A percentile compares a stretch with the other conserved stretches of the same genome.
phyloP scores from a whole-genome alignment of 148 eudicot species.

The Diospyros lotus region DNA sequence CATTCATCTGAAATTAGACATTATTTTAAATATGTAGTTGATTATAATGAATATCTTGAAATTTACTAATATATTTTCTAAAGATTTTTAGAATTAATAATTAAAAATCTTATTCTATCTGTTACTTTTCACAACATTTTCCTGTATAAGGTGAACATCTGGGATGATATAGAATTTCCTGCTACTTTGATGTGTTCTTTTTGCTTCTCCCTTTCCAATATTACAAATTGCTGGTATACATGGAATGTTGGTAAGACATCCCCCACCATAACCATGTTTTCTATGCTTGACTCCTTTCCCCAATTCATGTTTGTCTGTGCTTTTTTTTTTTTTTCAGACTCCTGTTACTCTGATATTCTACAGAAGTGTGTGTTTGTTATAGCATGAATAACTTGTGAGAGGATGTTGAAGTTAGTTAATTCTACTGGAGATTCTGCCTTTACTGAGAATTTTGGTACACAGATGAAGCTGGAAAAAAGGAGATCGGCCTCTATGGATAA shows the following conservation, averaged over 20 bases:
- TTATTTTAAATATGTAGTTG: neutral
- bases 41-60: no score
- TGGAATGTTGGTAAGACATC: neutral
- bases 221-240: neutral
- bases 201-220: neutral
- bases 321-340: no score
- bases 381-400: neutral
- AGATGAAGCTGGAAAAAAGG: conserved; percentile 87
- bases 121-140: no score
- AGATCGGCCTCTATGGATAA: conserved; percentile 61
- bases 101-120: no score
- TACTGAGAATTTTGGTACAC: conserved; percentile 11
- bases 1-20: neutral
- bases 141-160: no score
- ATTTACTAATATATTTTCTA: no score
- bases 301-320: no score
- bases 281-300: neutral
- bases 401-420: neutral
- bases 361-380: neutral
- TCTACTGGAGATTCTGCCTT: conserved; percentile 3
- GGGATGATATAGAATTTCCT: neutral
- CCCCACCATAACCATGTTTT: conserved; percentile 2
- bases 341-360: neutral
- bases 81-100: no score
- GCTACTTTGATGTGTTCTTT: neutral